A percentile compares a stretch with the other conserved stretches of the same genome.
Evolutionary conservation across 2,329 filamentous ascomycete species (phyloP).

Genomic region (Apiospora saccharicola): DNA sequence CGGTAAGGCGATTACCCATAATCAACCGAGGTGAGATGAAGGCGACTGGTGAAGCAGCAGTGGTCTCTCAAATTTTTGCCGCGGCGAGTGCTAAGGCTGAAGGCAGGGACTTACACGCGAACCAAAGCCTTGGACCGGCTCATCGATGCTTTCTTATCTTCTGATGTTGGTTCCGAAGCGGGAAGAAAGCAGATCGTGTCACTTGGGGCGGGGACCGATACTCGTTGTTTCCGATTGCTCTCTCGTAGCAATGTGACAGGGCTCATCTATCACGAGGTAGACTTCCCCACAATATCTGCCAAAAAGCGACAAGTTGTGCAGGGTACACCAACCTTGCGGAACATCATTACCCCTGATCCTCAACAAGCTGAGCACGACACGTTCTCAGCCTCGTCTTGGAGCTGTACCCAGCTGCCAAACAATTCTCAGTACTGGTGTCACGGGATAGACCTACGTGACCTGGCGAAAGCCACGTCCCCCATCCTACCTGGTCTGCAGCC

Average conservation of each 20-base stretch:
- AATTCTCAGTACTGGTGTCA: slow-evolving; percentile 63
- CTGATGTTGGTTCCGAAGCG: slow-evolving; percentile 34
- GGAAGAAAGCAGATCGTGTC: slow-evolving; percentile 77
- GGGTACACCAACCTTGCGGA: slow-evolving; percentile 50
- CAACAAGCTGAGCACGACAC: slow-evolving; percentile 36
- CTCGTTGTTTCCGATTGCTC: slow-evolving; percentile 81
- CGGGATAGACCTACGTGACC: slow-evolving; percentile 73
- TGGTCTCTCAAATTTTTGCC: slow-evolving; percentile 23
- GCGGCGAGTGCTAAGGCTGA: slow-evolving; percentile 36
- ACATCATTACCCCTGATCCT: slow-evolving; percentile 22
- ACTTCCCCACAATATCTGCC: slow-evolving; percentile 79
- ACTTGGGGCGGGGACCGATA: slow-evolving; percentile 93
- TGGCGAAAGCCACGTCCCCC: slow-evolving; percentile 46
- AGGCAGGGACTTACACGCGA: slow-evolving; percentile 86
- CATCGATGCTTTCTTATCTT: slow-evolving; percentile 72
- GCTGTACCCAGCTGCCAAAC: slow-evolving; percentile 44
- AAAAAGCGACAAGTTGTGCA: slow-evolving; percentile 67
- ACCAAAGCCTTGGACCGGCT: slow-evolving; percentile 84
- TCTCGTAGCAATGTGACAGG: slow-evolving; percentile 46
- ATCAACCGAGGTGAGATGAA: slow-evolving; percentile 82
- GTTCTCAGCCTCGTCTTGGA: slow-evolving; percentile 46
- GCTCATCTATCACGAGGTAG: slow-evolving; percentile 88
- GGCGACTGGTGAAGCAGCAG: background rate
- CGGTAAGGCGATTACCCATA: slow-evolving; percentile 78
- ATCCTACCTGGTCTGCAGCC: slow-evolving; percentile 56